Evolutionary conservation across 2,329 filamentous ascomycete species (phyloP), one percentile per base, ranked within the genome.

Genomic region (Monilinia fructicola): DNA sequence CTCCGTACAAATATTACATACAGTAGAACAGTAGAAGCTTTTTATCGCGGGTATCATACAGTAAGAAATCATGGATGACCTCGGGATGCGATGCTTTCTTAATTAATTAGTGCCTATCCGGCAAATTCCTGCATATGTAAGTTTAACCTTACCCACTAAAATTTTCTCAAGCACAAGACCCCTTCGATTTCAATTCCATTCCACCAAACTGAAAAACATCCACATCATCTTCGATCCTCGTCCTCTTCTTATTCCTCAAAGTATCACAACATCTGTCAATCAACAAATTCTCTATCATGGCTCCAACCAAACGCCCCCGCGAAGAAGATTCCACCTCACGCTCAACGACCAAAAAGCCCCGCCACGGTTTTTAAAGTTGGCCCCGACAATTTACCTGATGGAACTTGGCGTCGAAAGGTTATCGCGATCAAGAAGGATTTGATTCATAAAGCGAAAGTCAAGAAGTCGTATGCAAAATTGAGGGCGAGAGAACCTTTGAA

Each of bases 381-480:
- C 0, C 93, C 94, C 40, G 90, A 90, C 48, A 96, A 97, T 77
- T 83, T 98, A 35, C 94, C 94, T 52, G 93, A 97, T 77, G 93
- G 94, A 65, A 89, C 90, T 28, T 92, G 95, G 84, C 87, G 87
- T 74, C 88, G 94, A 73, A 97, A 97, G 82, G 91, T 91, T 67
- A 87, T 91, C 78, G 94, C 94, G 78, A 95, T 97, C 75, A 98
- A 98, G 79, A 85, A 90, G 71, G 87, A 91, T 71, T 81, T 97
- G 66, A 97, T 98, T 74, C 87, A 93, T 78, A 96, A 95, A 78
- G 93, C 93, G 68, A 97, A 97, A 79, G 84, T 97, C 69, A 95
- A 94, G 79, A 96, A 97, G 78, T 86, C 90, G 53, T 97, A 97
- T 76, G 90, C 90, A 70, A 97, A 97, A 78, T 82, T 97, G 70